Evolutionary conservation across 1,284 basidiomycete species (phyloP).

Genomic region (Rhodofomes roseus): DNA sequence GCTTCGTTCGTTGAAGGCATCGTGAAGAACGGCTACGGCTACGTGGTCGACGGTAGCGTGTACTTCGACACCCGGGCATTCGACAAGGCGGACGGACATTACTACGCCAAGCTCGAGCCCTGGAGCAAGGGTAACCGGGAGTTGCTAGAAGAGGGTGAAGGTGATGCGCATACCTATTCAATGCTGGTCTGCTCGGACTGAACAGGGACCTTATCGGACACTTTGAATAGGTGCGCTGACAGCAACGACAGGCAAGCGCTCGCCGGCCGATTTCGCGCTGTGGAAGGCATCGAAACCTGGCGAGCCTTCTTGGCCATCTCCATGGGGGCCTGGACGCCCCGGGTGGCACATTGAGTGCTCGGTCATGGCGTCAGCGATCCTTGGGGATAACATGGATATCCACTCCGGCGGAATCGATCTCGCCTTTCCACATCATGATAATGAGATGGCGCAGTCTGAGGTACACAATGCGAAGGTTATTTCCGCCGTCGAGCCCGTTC

Average conservation of each 20-base stretch:
- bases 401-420: conserved; percentile 97
- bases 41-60: conserved; percentile 85
- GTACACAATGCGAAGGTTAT: conserved; percentile 34
- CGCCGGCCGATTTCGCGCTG: conserved; percentile 88
- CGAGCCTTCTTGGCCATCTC: conserved; percentile 96
- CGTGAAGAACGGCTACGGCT: conserved; percentile 87
- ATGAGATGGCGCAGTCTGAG: conserved; percentile 98
- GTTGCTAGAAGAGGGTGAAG: conserved; percentile 92
- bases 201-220: not conserved
- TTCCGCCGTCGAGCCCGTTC: not conserved
- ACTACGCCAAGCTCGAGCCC: conserved; percentile 95
- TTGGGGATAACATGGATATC: conserved; percentile 95
- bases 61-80: conserved; percentile 95
- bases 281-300: conserved; percentile 99
- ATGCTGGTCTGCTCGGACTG: not conserved
- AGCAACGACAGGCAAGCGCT: conserved; percentile 55
- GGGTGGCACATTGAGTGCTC: conserved; percentile 99
- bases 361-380: conserved; percentile 94
- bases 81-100: conserved; percentile 69
- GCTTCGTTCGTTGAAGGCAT: conserved; percentile 87
- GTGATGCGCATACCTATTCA: conserved; percentile 31
- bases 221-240: conserved; percentile 58
- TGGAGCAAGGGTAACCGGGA: conserved; percentile 94
- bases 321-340: conserved; percentile 96
- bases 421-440: conserved; percentile 99